These are phyloP conservation scores for Mycena albidolilacea DNA, from an alignment of 768 basidiomycete genomes.

Conservation along the genomic window DNA sequence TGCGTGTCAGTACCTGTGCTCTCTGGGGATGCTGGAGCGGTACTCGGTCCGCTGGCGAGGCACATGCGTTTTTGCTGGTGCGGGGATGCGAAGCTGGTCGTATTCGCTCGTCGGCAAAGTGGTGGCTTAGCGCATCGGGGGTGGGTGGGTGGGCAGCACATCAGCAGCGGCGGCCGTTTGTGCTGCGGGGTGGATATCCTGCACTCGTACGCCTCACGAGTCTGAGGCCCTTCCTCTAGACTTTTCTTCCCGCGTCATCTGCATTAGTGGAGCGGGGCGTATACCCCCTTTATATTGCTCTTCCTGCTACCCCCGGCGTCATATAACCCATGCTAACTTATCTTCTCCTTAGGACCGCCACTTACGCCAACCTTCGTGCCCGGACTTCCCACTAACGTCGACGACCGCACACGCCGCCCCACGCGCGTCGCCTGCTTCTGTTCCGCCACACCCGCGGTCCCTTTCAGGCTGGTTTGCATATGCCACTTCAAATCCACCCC, in stretches of 20 bases:
- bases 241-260: conserved; percentile 10
- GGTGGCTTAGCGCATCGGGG: not conserved
- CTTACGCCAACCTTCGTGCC: not conserved
- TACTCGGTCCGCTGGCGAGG: conserved; percentile 1
- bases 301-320: not conserved
- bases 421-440: not conserved
- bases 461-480: too few relatives aligned
- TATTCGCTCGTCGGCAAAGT: conserved; percentile 9
- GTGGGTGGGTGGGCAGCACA: not conserved
- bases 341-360: conserved; percentile 2
- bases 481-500: too few relatives aligned
- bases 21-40: not conserved
- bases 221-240: conserved; percentile 8
- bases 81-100: conserved; percentile 6
- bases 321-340: conserved; percentile 5
- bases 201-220: conserved; percentile 3
- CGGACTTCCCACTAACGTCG: conserved; percentile 1
- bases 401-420: not conserved
- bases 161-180: not conserved
- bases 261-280: not conserved
- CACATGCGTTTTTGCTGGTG: not conserved
- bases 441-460: too few relatives aligned
- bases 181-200: not conserved
- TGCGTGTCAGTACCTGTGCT: not conserved
- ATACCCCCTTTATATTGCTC: not conserved